phyloP scores from a whole-genome alignment of 768 basidiomycete species.

The Asterophora lycoperdoides region DNA sequence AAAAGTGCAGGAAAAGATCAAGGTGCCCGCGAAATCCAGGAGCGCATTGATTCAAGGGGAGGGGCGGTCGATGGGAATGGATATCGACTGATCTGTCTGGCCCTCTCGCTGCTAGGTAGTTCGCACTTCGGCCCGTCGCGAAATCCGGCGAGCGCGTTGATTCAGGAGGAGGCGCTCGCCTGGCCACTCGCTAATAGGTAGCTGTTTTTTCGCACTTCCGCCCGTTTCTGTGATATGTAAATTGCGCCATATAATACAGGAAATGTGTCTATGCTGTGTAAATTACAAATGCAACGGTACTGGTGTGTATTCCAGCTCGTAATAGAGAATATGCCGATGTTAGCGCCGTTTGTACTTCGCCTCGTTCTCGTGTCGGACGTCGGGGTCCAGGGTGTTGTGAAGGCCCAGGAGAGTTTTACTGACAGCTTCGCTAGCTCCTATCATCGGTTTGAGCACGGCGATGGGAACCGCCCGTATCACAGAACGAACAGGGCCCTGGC shows the following conservation, averaged over 20 bases:
- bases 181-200: neutral
- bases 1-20: constrained; percentile 74
- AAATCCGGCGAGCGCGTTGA: neutral
- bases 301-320: neutral
- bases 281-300: constrained; percentile 14
- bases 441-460: constrained; percentile 96
- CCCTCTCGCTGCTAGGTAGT: no score
- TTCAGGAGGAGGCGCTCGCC: no score
- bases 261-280: constrained; percentile 14
- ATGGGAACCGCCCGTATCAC: constrained; percentile 97
- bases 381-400: constrained; percentile 89
- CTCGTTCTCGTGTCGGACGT: constrained; percentile 74
- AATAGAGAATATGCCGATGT: constrained; percentile 13
- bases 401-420: constrained; percentile 93
- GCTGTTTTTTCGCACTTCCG: neutral
- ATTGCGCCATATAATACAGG: constrained; percentile 2
- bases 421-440: constrained; percentile 94
- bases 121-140: no score
- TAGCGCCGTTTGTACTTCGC: constrained; percentile 91
- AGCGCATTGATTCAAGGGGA: constrained; percentile 80
- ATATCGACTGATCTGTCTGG: constrained; percentile 52
- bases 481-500: constrained; percentile 84
- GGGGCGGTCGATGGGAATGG: constrained; percentile 90
- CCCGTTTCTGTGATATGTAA: constrained; percentile 5
- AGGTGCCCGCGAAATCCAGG: constrained; percentile 54